Evolutionary conservation across 169 alveolate genomes (phyloP), one percentile per base, ranked within the genome.

Genomic region (Cryptosporidium parvum): DNA sequence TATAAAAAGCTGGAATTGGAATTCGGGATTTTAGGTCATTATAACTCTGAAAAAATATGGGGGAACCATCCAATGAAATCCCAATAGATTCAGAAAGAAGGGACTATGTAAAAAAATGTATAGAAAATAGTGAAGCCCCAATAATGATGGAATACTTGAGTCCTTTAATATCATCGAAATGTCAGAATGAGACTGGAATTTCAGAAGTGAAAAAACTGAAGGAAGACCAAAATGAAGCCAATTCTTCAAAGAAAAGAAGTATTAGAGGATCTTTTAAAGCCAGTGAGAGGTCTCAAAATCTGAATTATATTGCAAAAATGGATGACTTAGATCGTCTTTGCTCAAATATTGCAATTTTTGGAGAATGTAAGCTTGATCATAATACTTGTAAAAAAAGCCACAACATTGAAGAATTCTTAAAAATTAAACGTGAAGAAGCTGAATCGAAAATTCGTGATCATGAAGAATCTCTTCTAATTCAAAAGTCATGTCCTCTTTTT

Each of bases 91-190:
- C 23, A 35, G 44, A 31, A 35, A 65, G 72, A 31, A 51, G 29
- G 5, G 84, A 53, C 1, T 80, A 80, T 65, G 39, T 80, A 39
- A 42, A 42, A 23, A 80, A 31, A 39, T 80, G 87, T 44, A 23
- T 80, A 4, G 44, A 29, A 6, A 80, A 65, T 31, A 42, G 87
- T 62, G 87, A 80, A 45, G 87, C 87, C 6, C 87, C 87, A 6
- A 62, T 80, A 73, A 73, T 9, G 33, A 52, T 65, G 56, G 29
- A 58, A 21, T 80, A 61, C 62, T 44, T 65, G 29, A 18, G 72
- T 16, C 72, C 51, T 26, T 33, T 48, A 48, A n/a, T n/a, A n/a
- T 31, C 53, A 12, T 16, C 72, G 1, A 65, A 35, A 65, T 65
- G 72, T 33, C 42, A 35, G 9, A 7, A 51, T 14, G 53, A 16